phyloP scores from a whole-genome alignment of 257 asterid genomes.

The Mentha longifolia region DNA sequence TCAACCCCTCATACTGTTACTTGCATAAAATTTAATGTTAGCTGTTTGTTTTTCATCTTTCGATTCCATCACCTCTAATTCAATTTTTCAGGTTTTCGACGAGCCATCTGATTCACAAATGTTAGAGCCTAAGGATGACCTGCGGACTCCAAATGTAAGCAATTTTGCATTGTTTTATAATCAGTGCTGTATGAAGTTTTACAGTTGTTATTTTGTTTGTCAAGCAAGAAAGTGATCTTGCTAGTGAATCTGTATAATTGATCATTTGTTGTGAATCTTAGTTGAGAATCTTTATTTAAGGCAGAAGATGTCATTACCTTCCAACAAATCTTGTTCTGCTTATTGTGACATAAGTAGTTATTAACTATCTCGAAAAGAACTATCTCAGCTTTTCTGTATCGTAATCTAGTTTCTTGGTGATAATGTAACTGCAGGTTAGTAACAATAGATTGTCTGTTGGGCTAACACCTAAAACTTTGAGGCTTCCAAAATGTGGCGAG shows the following conservation, averaged over 20 bases:
- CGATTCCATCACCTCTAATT: slow-evolving; percentile 8
- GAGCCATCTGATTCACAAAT: slow-evolving; percentile 63
- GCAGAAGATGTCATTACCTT: not conserved
- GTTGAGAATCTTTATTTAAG: not conserved
- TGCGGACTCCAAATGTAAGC: slow-evolving; percentile 85
- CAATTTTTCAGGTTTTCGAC: slow-evolving; percentile 59
- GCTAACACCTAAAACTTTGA: slow-evolving; percentile 71
- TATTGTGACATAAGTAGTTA: not conserved
- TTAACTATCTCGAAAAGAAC: not conserved
- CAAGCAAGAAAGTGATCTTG: not conserved
- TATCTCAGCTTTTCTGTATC: slow-evolving; percentile 7
- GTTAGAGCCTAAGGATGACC: slow-evolving; percentile 58
- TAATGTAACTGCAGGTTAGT: slow-evolving; percentile 52
- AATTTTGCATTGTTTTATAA: not conserved
- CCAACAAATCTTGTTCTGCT: not conserved
- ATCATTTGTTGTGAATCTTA: not conserved
- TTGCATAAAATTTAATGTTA: slow-evolving; percentile 5
- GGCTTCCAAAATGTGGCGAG: slow-evolving; percentile 89
- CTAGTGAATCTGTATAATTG: not conserved
- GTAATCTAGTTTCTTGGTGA: slow-evolving; percentile 1
- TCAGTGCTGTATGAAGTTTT: not conserved
- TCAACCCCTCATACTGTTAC: not conserved
- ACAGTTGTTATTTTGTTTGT: not conserved
- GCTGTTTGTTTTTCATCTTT: slow-evolving; percentile 12
- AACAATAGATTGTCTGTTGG: slow-evolving; percentile 70